Conservation (phyloP, 345 rosid species). For the Stellera chamaejasme region DNA sequence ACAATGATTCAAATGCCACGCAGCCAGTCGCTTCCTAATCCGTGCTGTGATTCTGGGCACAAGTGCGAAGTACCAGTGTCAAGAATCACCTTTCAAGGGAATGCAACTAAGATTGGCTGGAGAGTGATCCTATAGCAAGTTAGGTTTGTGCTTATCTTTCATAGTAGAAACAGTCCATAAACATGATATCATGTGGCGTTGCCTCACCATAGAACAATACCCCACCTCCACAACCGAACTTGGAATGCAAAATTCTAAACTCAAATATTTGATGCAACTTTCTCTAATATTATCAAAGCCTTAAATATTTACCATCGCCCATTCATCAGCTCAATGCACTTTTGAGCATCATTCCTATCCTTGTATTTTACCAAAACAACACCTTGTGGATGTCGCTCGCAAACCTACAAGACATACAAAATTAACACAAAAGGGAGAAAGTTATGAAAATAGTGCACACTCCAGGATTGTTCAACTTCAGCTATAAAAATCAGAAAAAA, state of each 20-base stretch:
- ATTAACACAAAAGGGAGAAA: background rate
- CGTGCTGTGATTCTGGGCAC: too few relatives aligned
- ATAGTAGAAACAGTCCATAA: background rate
- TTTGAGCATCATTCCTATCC: conserved; percentile 81
- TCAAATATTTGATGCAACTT: background rate
- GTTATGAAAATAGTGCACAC: background rate
- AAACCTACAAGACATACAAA: conserved; percentile 43
- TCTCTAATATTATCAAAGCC: background rate
- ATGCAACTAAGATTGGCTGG: too few relatives aligned
- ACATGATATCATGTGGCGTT: background rate
- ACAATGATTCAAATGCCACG: too few relatives aligned
- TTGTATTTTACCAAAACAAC: conserved; percentile 80
- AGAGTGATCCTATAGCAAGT: too few relatives aligned
- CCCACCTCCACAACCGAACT: background rate
- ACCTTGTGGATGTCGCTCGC: conserved; percentile 85
- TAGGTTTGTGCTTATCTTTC: background rate
- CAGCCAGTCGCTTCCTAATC: too few relatives aligned
- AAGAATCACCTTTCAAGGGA: too few relatives aligned
- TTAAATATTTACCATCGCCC: conserved; percentile 68
- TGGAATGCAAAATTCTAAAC: too few relatives aligned
- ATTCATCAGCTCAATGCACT: conserved; percentile 85
- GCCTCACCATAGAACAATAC: too few relatives aligned
- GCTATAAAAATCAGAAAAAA: too few relatives aligned
- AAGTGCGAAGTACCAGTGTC: too few relatives aligned
- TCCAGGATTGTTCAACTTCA: too few relatives aligned